Conservation (phyloP, 306 rosid species). For the Castanopsis chinensis region DNA sequence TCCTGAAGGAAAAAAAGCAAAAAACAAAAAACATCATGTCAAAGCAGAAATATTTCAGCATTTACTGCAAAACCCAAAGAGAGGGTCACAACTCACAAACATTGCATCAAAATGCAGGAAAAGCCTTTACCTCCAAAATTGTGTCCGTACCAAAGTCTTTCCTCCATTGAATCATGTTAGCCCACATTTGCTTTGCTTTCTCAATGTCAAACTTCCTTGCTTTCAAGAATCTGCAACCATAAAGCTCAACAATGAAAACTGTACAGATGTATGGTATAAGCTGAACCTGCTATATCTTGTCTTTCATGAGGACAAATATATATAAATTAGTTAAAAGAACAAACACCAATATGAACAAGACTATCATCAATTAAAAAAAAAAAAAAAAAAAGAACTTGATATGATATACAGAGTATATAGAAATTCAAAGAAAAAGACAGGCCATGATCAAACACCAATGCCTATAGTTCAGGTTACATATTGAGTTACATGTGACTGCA, state of each 20-base stretch:
- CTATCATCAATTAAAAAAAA: not conserved
- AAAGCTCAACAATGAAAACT: slow-evolving; percentile 1
- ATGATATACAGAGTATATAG: not conserved
- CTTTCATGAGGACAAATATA: not conserved
- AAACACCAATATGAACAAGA: not conserved
- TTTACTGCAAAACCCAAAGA: not conserved
- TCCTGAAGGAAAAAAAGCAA: slow-evolving; percentile 45
- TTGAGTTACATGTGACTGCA: not conserved
- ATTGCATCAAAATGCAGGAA: not conserved
- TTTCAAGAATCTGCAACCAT: slow-evolving; percentile 67
- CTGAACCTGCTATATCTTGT: slow-evolving; percentile 9
- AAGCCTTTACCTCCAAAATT: slow-evolving; percentile 66
- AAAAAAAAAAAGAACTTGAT: too few relatives aligned
- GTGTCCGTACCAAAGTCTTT: slow-evolving; percentile 74
- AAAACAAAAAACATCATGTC: not conserved
- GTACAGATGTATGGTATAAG: not conserved
- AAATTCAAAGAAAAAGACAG: not conserved
- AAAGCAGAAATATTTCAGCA: not conserved
- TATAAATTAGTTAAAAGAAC: not conserved
- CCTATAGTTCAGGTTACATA: not conserved
- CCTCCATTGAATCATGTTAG: slow-evolving; percentile 94
- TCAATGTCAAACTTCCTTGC: slow-evolving; percentile 96
- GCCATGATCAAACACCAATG: not conserved
- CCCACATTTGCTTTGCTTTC: slow-evolving; percentile 89
- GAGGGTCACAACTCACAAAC: not conserved